A percentile compares a stretch with the other conserved stretches of the same genome.
Evolutionary conservation across 257 asterid species (phyloP).

Genomic region (Solanum phureja): DNA sequence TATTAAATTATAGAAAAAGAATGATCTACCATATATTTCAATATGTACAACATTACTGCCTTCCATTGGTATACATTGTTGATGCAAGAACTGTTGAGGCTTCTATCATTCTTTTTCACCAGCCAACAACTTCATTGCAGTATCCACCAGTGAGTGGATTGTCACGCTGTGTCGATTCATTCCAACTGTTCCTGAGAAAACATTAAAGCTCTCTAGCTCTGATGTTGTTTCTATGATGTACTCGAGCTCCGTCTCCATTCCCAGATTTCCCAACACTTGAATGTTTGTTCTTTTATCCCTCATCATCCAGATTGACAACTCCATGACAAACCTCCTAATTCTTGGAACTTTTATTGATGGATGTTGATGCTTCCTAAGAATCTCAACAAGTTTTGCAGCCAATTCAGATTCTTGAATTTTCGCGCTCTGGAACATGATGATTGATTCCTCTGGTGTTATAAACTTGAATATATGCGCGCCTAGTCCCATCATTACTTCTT

Average conservation of each 20-base stretch:
- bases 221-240: slow-evolving; percentile 61
- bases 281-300: slow-evolving; percentile 29
- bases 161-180: slow-evolving; percentile 45
- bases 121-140: slow-evolving; percentile 45
- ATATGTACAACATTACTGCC: neutral
- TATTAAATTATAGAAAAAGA: slow-evolving; percentile 3
- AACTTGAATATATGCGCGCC: slow-evolving; percentile 59
- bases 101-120: slow-evolving; percentile 6
- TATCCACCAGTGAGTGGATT: slow-evolving; percentile 51
- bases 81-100: neutral
- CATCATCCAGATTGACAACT: slow-evolving; percentile 89
- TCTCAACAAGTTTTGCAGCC: slow-evolving; percentile 34
- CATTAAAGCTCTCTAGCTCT: slow-evolving; percentile 78
- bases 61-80: neutral
- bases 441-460: slow-evolving; percentile 42
- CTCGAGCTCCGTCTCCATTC: slow-evolving; percentile 56
- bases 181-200: slow-evolving; percentile 83
- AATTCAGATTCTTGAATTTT: slow-evolving; percentile 41
- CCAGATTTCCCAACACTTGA: slow-evolving; percentile 32
- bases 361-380: slow-evolving; percentile 29
- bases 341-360: slow-evolving; percentile 72
- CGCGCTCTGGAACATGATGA: slow-evolving; percentile 23
- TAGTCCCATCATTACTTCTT: slow-evolving; percentile 82
- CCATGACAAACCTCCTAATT: slow-evolving; percentile 69
- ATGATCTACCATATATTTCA: neutral